Percentiles rank a stretch among this genome's conserved stretches.
phyloP scores from a whole-genome alignment of 2,329 filamentous ascomycete species.

The Penicillium sp. region DNA sequence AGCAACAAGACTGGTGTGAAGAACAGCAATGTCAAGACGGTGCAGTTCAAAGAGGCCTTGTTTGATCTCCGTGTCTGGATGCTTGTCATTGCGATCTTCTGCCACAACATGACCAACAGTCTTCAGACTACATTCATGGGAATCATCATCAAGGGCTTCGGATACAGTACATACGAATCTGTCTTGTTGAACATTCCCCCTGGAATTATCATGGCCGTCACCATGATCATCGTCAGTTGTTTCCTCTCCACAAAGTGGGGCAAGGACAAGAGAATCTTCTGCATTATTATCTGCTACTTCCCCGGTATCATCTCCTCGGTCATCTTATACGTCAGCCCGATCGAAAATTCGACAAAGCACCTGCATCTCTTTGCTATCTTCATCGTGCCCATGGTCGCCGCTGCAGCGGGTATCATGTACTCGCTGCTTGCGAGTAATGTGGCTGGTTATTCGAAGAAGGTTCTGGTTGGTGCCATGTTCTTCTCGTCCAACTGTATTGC shows the following conservation, averaged over 20 bases:
- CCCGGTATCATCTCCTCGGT: background rate
- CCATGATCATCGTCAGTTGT: background rate
- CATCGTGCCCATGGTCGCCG: background rate
- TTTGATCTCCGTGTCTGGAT: constrained; percentile 8
- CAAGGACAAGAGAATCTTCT: background rate
- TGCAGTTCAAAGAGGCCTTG: constrained; percentile 2
- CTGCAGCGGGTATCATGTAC: background rate
- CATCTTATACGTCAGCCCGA: background rate
- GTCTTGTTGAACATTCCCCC: constrained; percentile 3
- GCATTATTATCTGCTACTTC: constrained; percentile 1
- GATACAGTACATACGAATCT: constrained; percentile 3
- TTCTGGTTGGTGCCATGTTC: constrained; percentile 15
- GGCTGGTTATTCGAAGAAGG: constrained; percentile 25
- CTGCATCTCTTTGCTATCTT: background rate
- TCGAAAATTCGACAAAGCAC: background rate
- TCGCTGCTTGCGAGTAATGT: constrained; percentile 17
- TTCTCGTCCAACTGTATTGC: constrained; percentile 22
- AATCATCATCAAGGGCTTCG: constrained; percentile 13
- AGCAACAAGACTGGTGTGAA: constrained; percentile 5
- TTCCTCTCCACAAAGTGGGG: constrained; percentile 3
- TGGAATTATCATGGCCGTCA: background rate
- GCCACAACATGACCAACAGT: constrained; percentile 11
- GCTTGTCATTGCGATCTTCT: constrained; percentile 4
- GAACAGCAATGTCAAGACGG: constrained; percentile 4
- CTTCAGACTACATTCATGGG: constrained; percentile 5